Evolutionary conservation across 352 stramenopile species (phyloP).

Genomic region (Phytophthora cactorum): DNA sequence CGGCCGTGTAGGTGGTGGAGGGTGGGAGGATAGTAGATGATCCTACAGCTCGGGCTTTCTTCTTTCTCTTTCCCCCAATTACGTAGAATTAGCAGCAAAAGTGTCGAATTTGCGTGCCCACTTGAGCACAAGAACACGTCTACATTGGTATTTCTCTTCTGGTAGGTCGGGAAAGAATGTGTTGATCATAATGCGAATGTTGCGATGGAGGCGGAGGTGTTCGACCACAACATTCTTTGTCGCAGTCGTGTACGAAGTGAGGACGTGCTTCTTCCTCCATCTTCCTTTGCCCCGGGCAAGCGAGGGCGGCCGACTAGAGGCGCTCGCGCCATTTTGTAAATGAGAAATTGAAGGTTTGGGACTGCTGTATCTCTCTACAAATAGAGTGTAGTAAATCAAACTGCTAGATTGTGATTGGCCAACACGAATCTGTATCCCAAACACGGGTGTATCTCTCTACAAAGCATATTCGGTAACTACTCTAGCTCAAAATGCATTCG

Average conservation of each 20-base stretch:
- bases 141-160: not conserved
- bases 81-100: not conserved
- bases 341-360: not conserved
- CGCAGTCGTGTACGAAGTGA: not conserved
- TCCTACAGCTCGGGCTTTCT: not conserved
- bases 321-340: not conserved
- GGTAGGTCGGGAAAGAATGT: not conserved
- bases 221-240: not conserved
- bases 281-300: not conserved
- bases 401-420: not conserved
- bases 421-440: not conserved
- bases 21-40: not conserved
- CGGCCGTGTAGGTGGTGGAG: not conserved
- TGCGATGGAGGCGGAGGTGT: not conserved
- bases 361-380: slow-evolving; percentile 1
- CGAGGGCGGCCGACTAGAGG: not conserved
- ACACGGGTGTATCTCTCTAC: not conserved
- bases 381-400: not conserved
- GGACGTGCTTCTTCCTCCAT: not conserved
- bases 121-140: not conserved
- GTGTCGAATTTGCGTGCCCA: not conserved
- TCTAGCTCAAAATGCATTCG: too few relatives aligned
- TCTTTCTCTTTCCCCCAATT: not conserved
- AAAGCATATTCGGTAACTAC: not conserved
- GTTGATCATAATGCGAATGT: not conserved